Percentiles rank a stretch among this genome's conserved stretches.
Conservation (phyloP, 2,329 filamentous ascomycete species). For the Scytalidium lignicola region DNA sequence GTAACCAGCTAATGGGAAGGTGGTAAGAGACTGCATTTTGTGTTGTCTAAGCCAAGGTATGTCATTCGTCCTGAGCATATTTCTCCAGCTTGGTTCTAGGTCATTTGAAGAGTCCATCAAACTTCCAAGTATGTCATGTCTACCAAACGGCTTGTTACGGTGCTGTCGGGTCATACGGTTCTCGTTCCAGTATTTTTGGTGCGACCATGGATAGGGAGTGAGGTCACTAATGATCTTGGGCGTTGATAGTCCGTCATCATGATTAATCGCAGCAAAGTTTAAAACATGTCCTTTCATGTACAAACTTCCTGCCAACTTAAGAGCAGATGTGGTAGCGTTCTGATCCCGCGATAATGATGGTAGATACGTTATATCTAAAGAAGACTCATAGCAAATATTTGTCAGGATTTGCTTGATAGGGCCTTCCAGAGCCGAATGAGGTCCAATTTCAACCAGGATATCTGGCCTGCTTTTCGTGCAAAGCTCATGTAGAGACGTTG, state of each 20-base stretch:
- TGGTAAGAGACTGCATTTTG: conserved; percentile 22
- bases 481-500: too few species aligned
- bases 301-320: conserved; percentile 39
- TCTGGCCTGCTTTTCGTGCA: not conserved
- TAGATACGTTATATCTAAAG: not conserved
- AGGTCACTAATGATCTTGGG: conserved; percentile 16
- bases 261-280: conserved; percentile 43
- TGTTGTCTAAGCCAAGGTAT: conserved; percentile 40
- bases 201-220: conserved; percentile 20
- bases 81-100: conserved; percentile 30
- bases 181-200: conserved; percentile 19
- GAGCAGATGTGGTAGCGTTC: conserved; percentile 39
- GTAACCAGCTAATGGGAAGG: conserved; percentile 31
- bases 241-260: conserved; percentile 27
- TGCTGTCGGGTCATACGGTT: conserved; percentile 14
- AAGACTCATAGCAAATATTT: not conserved
- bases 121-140: conserved; percentile 46
- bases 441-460: conserved; percentile 12
- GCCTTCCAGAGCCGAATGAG: conserved; percentile 9
- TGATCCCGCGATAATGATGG: conserved; percentile 14
- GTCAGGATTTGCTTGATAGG: conserved; percentile 7
- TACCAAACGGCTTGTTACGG: conserved; percentile 31
- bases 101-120: conserved; percentile 20
- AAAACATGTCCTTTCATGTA: conserved; percentile 40
- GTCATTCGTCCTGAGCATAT: conserved; percentile 26